A percentile compares a stretch with the other conserved stretches of the same genome.
Conservation (phyloP, 305 asterid genomes). For the Withania somnifera region DNA sequence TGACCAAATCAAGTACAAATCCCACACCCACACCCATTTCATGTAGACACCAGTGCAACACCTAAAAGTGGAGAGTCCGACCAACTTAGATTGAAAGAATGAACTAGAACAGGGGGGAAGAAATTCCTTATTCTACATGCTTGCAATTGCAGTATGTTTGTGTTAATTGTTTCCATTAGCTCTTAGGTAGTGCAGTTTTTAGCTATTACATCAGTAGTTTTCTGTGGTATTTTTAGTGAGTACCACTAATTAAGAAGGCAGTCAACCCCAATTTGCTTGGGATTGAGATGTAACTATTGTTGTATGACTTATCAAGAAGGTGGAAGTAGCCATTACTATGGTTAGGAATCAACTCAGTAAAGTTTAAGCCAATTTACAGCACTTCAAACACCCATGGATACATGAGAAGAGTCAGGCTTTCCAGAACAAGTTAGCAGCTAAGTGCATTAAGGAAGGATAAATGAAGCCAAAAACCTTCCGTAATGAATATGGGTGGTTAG, state of each 20-base stretch:
- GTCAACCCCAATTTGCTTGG: not conserved
- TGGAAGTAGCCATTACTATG: not conserved
- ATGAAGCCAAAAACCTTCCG: not conserved
- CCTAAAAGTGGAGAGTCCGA: too few species aligned
- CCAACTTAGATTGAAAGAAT: too few species aligned
- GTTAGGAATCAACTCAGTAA: not conserved
- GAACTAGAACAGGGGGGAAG: not conserved
- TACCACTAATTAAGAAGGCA: not conserved
- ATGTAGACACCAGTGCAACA: too few species aligned
- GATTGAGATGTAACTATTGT: not conserved
- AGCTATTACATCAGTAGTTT: not conserved
- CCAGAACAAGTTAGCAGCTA: not conserved
- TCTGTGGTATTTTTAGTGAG: not conserved
- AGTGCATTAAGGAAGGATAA: not conserved
- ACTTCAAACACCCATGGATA: not conserved
- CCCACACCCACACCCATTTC: too few species aligned
- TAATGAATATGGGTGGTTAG: not conserved
- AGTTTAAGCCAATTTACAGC: not conserved
- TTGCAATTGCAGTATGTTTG: not conserved
- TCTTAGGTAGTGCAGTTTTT: not conserved
- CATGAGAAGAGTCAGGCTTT: not conserved
- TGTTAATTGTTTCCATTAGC: not conserved
- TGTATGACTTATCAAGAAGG: not conserved
- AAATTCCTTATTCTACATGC: not conserved
- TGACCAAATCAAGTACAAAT: too few species aligned